A percentile compares a stretch with the other conserved stretches of the same genome.
phyloP scores from a whole-genome alignment of 2,329 filamentous ascomycete species.

The Periglandula ipomoeae region DNA sequence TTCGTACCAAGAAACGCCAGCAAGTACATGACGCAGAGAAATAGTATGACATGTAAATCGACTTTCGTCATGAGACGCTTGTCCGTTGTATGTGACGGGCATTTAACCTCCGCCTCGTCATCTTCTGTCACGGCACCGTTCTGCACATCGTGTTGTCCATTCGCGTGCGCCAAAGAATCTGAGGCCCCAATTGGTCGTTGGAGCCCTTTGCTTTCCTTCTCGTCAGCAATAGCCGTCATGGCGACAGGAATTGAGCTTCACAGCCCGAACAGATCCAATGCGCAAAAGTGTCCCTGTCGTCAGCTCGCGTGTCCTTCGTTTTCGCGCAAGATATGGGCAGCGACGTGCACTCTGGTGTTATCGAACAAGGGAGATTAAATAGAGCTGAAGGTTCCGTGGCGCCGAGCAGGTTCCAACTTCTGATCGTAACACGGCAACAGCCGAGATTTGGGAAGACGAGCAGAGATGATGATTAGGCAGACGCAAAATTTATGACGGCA shows the following conservation, averaged over 20 bases:
- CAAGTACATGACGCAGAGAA: slow-evolving; percentile 63
- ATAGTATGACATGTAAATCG: slow-evolving; percentile 62
- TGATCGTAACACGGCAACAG: no score
- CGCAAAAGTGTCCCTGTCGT: background rate
- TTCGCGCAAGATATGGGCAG: background rate
- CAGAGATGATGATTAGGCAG: no score
- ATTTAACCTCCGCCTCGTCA: slow-evolving; percentile 16
- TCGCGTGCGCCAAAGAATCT: background rate
- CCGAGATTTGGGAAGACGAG: no score
- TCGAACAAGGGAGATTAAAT: no score
- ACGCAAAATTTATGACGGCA: no score
- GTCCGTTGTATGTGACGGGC: slow-evolving; percentile 51
- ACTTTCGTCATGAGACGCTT: slow-evolving; percentile 58
- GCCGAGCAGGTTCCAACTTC: no score
- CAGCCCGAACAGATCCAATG: background rate
- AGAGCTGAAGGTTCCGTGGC: no score
- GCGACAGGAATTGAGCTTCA: background rate
- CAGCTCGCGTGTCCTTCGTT: background rate
- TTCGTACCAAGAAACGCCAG: slow-evolving; percentile 52
- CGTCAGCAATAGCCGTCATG: slow-evolving; percentile 12
- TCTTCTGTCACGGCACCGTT: background rate
- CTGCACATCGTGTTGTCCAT: background rate
- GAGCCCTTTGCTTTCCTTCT: slow-evolving; percentile 13
- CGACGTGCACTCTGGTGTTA: slow-evolving; percentile 8
- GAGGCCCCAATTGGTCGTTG: slow-evolving; percentile 6